Conservation (phyloP, 176 grass and related monocot species). For the Ananas comosus region DNA sequence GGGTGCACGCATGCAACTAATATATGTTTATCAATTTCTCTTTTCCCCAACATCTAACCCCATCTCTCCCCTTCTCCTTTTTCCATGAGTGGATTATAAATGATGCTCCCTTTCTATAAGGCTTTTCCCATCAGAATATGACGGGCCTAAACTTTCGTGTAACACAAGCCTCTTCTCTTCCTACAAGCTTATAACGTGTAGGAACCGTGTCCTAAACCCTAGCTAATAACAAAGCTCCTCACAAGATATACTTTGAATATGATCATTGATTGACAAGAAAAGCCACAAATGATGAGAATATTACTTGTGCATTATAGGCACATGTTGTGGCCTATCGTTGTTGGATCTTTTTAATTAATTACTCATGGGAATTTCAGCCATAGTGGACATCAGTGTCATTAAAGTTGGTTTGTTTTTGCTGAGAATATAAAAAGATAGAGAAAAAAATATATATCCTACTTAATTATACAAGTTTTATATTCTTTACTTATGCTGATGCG, state of each 20-base stretch:
- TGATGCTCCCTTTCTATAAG: slow-evolving; percentile 2
- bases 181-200: background rate
- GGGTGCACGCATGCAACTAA: too few species aligned
- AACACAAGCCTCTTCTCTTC: background rate
- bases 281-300: slow-evolving; percentile 8
- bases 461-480: too few species aligned
- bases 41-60: background rate
- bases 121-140: slow-evolving; percentile 4
- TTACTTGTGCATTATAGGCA: slow-evolving; percentile 7
- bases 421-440: background rate
- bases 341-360: background rate
- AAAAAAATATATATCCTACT: too few species aligned
- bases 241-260: slow-evolving; percentile 11
- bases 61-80: background rate
- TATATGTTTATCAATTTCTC: background rate
- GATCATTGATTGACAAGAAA: slow-evolving; percentile 2
- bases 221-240: background rate
- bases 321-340: slow-evolving; percentile 7
- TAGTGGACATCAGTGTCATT: slow-evolving; percentile 4
- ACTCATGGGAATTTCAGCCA: slow-evolving; percentile 1
- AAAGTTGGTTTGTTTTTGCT: background rate
- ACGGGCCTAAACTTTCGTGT: background rate
- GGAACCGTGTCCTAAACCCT: slow-evolving; percentile 6
- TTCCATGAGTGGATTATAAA: slow-evolving; percentile 1
- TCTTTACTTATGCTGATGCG: too few species aligned